Percentiles rank a stretch among this genome's conserved stretches.
phyloP scores from a whole-genome alignment of 2,329 filamentous ascomycete genomes.

The Fusarium humuli region DNA sequence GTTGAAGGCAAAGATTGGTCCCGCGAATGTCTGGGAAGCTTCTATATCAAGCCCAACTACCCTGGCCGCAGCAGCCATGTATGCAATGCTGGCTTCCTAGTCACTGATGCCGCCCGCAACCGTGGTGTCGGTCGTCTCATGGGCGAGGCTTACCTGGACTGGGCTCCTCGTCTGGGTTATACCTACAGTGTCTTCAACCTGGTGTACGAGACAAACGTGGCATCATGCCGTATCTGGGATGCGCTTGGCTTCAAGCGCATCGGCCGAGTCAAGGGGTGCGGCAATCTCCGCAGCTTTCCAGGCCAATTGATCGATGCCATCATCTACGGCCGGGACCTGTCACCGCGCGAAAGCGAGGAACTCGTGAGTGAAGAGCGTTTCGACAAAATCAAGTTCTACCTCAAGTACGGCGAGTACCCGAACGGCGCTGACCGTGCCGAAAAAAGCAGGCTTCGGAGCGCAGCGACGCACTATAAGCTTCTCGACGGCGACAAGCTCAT shows the following conservation, averaged over 20 bases:
- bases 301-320: conserved; percentile 79
- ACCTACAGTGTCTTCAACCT: conserved; percentile 94
- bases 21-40: conserved; percentile 85
- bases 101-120: conserved; percentile 78
- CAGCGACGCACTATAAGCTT: conserved; percentile 95
- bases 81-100: conserved; percentile 85
- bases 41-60: conserved; percentile 95
- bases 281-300: conserved; percentile 75
- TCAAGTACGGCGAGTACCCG: conserved; percentile 94
- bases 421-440: conserved; percentile 93
- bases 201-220: conserved; percentile 93
- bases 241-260: conserved; percentile 92
- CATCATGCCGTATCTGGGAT: conserved; percentile 91
- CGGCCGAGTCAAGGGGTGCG: conserved; percentile 80
- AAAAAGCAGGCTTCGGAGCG: conserved; percentile 92
- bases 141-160: conserved; percentile 81
- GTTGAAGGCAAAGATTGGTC: conserved; percentile 77
- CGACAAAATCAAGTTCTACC: conserved; percentile 98
- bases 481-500: conserved; percentile 83
- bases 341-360: conserved; percentile 74
- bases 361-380: conserved; percentile 95
- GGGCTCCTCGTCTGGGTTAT: conserved; percentile 84
- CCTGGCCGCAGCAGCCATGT: conserved; percentile 90
- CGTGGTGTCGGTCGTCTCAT: conserved; percentile 80
- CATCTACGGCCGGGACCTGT: conserved; percentile 77